These are phyloP conservation scores for Candida succiphila DNA, from an alignment of 805 yeast species.

Conservation along the genomic window DNA sequence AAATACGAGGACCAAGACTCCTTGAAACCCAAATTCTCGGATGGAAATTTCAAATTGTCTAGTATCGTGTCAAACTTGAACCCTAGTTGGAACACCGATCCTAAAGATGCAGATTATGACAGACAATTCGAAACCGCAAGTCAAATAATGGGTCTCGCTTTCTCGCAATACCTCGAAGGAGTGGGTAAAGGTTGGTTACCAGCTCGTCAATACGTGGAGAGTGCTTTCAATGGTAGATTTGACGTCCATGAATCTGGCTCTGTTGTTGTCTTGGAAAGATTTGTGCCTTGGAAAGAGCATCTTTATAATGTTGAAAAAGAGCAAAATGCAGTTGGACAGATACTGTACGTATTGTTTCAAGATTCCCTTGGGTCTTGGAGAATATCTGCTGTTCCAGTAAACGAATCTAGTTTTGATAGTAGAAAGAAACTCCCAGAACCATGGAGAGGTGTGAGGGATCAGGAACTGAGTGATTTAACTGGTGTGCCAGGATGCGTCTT, in stretches of 20 bases:
- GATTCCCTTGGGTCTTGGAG: constrained; percentile 74
- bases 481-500: constrained; percentile 88
- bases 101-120: constrained; percentile 59
- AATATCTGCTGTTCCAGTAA: constrained; percentile 85
- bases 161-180: constrained; percentile 52
- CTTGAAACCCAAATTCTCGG: constrained; percentile 55
- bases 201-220: constrained; percentile 66
- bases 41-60: constrained; percentile 67
- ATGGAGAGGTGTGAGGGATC: constrained; percentile 96
- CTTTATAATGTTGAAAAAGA: constrained; percentile 63
- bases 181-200: constrained; percentile 88
- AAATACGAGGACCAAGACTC: constrained; percentile 47
- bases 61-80: constrained; percentile 69
- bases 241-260: constrained; percentile 61
- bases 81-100: constrained; percentile 74
- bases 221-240: constrained; percentile 56
- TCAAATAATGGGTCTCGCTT: constrained; percentile 74
- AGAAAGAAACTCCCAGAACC: constrained; percentile 82
- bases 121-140: constrained; percentile 60
- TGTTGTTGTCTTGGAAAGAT: constrained; percentile 61
- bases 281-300: constrained; percentile 96
- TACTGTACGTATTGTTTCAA: constrained; percentile 69
- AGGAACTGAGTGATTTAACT: constrained; percentile 55
- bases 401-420: constrained; percentile 68
- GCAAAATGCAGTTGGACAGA: constrained; percentile 40